These are phyloP conservation scores for Penicillium cataractarum DNA, from an alignment of 495 filamentous ascomycete genomes.

Conservation along the genomic window DNA sequence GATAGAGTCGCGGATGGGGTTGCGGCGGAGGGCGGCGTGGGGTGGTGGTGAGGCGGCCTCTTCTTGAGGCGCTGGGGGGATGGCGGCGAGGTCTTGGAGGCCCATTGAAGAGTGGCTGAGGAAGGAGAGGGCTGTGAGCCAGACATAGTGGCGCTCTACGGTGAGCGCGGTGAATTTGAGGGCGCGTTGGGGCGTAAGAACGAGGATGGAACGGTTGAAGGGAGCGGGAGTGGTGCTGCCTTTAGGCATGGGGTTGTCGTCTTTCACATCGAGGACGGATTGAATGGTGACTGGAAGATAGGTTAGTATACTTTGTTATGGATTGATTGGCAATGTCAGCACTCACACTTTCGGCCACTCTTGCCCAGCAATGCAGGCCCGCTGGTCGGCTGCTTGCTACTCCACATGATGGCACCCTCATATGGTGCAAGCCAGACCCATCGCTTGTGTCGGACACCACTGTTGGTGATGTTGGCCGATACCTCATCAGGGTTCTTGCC, in stretches of 20 bases:
- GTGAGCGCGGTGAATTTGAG: slow-evolving; percentile 91
- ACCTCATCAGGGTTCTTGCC: slow-evolving; percentile 52
- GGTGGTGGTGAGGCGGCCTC: slow-evolving; percentile 45
- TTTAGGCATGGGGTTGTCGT: slow-evolving; percentile 87
- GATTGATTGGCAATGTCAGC: neutral
- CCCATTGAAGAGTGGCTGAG: slow-evolving; percentile 81
- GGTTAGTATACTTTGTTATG: slow-evolving; percentile 23
- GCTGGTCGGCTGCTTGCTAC: slow-evolving; percentile 92
- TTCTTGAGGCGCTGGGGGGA: slow-evolving; percentile 58
- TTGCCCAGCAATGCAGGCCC: slow-evolving; percentile 90
- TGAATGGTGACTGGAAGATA: slow-evolving; percentile 77
- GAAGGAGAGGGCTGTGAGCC: slow-evolving; percentile 93
- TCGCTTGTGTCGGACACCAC: slow-evolving; percentile 80
- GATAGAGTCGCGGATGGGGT: slow-evolving; percentile 87
- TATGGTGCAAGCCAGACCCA: slow-evolving; percentile 99
- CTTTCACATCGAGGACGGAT: slow-evolving; percentile 94
- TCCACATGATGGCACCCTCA: slow-evolving; percentile 95
- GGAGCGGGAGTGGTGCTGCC: slow-evolving; percentile 55
- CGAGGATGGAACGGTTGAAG: slow-evolving; percentile 94
- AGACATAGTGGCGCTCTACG: slow-evolving; percentile 88
- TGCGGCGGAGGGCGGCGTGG: slow-evolving; percentile 51
- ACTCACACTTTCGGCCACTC: slow-evolving; percentile 92
- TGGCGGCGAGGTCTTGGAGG: slow-evolving; percentile 64
- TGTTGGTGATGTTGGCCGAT: slow-evolving; percentile 57
- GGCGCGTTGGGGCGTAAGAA: slow-evolving; percentile 89